Evolutionary conservation across 2,329 filamentous ascomycete genomes (phyloP), one percentile per base, ranked within the genome.

Genomic region (Didymella lethalis): DNA sequence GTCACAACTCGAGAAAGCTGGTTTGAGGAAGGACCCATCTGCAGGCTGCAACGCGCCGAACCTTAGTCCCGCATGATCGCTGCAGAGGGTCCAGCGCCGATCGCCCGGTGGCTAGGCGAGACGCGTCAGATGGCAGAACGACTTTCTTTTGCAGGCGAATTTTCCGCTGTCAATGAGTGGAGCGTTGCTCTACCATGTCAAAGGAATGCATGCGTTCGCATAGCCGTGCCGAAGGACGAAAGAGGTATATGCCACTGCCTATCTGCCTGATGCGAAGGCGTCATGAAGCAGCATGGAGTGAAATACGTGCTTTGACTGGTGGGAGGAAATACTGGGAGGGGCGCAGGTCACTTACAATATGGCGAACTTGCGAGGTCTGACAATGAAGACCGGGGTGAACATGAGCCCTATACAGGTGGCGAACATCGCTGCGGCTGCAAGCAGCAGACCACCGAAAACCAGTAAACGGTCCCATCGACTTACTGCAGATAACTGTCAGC

Each of bases 381-480:
- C 79, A 66, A 91, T 85, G 67, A 97, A 85, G 61, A 93, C 84
- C 54, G 72, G 72, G 28, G 77, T 79, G 59, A 93, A 93, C 81
- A 96, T 94, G 57, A 98, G 83, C 69, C 89, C 89, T 81, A 98
- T 96, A 83, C 91, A 93, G 71, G 96, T 88, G 76, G 96, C 87
- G 83, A 99, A 98, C 83, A 96, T 94, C 67, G 91, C 92, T 65
- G 92, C 84, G 64, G 95, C 66, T 61, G 68, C 68, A 34, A 70
- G 51, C 23, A 70, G 63, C 36, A 70, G 59, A 16, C 64, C 67
- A 65, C 86, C 89, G 79, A 99, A 99, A 72, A 98, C 86, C 77
- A 99, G 84, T 75, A 98, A 82, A 57, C 94, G 91, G 81, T 99
- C 95, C 95, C 94, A 98, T 81, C 94, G 88, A 81, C 92, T 97